Conservation (phyloP, 352 stramenopile species). For the Pythium brassicae region DNA sequence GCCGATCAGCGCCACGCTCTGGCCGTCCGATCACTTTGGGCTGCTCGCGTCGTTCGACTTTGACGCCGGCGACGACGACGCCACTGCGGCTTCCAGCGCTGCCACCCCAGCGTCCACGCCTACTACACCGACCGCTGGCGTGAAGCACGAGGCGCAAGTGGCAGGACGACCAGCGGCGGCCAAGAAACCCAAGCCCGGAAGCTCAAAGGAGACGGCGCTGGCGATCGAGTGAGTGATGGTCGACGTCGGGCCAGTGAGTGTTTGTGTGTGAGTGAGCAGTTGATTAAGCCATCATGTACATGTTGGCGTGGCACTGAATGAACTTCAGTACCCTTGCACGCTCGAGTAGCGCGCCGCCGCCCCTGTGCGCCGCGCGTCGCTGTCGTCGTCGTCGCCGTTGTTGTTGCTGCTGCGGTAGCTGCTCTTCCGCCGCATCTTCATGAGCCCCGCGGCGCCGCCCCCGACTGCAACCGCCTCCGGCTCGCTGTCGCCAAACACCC, state of each 20-base stretch:
- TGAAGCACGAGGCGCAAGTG: background rate
- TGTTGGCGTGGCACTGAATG: background rate
- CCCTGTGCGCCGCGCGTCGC: background rate
- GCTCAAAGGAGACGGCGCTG: constrained; percentile 7
- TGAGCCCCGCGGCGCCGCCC: constrained; percentile 50
- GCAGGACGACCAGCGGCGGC: background rate
- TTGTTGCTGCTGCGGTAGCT: constrained; percentile 43
- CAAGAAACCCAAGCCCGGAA: constrained; percentile 6
- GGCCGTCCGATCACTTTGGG: constrained; percentile 76
- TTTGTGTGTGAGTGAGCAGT: background rate
- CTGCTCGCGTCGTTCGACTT: constrained; percentile 48
- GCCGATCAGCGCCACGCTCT: constrained; percentile 61
- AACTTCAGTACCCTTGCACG: constrained; percentile 6
- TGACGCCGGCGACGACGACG: constrained; percentile 10
- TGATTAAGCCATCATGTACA: background rate
- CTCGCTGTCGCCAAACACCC: constrained; percentile 27
- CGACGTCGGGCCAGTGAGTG: background rate
- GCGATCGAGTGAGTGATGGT: constrained; percentile 11
- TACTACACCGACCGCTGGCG: background rate
- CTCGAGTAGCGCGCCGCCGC: background rate
- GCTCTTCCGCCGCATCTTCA: constrained; percentile 70
- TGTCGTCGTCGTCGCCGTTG: constrained; percentile 26
- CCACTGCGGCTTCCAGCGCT: background rate
- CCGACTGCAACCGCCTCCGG: constrained; percentile 34
- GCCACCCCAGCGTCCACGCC: background rate